Percentiles rank a stretch among this genome's conserved stretches.
Evolutionary conservation across 768 basidiomycete species (phyloP).

Genomic region (Suillus ampliporus): DNA sequence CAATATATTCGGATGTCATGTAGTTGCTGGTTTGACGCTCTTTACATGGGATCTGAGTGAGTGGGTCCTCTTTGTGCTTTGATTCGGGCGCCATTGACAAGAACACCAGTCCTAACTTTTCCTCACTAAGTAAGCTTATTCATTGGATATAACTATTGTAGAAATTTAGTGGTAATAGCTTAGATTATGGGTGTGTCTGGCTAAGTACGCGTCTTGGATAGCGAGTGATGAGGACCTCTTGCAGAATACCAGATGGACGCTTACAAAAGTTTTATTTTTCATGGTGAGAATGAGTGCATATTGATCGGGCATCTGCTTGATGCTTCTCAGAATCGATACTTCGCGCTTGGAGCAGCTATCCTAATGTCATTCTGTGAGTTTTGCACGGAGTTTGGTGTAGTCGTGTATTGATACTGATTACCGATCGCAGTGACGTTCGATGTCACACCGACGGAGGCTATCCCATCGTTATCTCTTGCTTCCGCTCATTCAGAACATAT

Average conservation of each 20-base stretch:
- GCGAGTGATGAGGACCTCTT: neutral
- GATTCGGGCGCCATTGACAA: neutral
- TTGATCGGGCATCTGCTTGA: neutral
- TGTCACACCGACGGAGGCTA: neutral
- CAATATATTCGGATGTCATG: neutral
- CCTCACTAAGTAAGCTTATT: slow-evolving; percentile 8
- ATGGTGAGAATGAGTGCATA: slow-evolving; percentile 5
- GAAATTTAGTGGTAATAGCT: neutral
- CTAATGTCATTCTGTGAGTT: slow-evolving; percentile 10
- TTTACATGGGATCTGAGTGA: slow-evolving; percentile 11
- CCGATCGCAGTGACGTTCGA: neutral
- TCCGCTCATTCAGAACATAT: slow-evolving; percentile 4
- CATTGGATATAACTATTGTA: neutral
- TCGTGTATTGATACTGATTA: neutral
- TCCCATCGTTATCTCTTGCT: slow-evolving; percentile 7
- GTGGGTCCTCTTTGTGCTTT: neutral
- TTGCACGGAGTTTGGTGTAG: too few species aligned
- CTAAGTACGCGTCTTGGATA: neutral
- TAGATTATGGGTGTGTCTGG: slow-evolving; percentile 14
- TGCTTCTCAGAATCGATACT: slow-evolving; percentile 11
- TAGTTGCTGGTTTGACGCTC: slow-evolving; percentile 13
- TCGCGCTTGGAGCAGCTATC: slow-evolving; percentile 6
- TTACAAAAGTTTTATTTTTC: slow-evolving; percentile 7
- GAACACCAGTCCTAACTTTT: slow-evolving; percentile 9
- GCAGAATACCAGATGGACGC: slow-evolving; percentile 7